Evolutionary conservation across 192 early-diverging fungal species (phyloP).

Genomic region (Mortierella hygrophila): DNA sequence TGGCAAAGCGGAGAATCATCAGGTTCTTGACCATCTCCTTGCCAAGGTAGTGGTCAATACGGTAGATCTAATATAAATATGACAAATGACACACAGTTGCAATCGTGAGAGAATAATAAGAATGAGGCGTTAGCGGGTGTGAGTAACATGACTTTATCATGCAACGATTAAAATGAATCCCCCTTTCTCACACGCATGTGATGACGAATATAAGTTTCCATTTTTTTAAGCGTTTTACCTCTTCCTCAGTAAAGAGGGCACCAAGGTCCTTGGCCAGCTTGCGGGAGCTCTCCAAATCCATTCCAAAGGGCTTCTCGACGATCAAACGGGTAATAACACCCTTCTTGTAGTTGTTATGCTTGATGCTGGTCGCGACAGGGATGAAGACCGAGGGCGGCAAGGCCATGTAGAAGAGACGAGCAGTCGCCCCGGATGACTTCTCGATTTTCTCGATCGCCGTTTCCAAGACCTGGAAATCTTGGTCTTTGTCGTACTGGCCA

Average conservation of each 20-base stretch:
- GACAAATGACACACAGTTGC: not conserved
- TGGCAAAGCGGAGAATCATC: slow-evolving; percentile 93
- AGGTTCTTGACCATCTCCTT: slow-evolving; percentile 99
- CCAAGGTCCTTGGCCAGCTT: slow-evolving; percentile 79
- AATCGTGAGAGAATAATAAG: not conserved
- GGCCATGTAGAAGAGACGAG: slow-evolving; percentile 96
- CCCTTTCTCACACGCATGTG: not conserved
- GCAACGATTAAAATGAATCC: not conserved
- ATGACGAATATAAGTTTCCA: not conserved
- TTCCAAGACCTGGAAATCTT: slow-evolving; percentile 78
- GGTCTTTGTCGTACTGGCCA: slow-evolving; percentile 88
- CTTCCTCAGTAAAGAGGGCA: slow-evolving; percentile 86
- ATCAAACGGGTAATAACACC: slow-evolving; percentile 86
- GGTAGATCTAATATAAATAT: slow-evolving; percentile 77
- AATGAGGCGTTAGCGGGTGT: not conserved
- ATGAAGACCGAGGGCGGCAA: slow-evolving; percentile 97
- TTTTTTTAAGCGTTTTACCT: slow-evolving; percentile 63
- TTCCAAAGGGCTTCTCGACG: slow-evolving; percentile 99
- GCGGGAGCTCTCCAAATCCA: slow-evolving; percentile 87
- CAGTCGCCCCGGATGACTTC: slow-evolving; percentile 59
- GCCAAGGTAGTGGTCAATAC: slow-evolving; percentile 99
- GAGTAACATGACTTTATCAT: slow-evolving; percentile 12
- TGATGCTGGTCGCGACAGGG: slow-evolving; percentile 82
- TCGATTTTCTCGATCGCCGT: slow-evolving; percentile 73
- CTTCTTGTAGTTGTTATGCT: slow-evolving; percentile 74